Percentiles rank a stretch among this genome's conserved stretches.
Evolutionary conservation across 2,329 filamentous ascomycete genomes (phyloP).

Genomic region (Coniosporium tulheliwenetii): DNA sequence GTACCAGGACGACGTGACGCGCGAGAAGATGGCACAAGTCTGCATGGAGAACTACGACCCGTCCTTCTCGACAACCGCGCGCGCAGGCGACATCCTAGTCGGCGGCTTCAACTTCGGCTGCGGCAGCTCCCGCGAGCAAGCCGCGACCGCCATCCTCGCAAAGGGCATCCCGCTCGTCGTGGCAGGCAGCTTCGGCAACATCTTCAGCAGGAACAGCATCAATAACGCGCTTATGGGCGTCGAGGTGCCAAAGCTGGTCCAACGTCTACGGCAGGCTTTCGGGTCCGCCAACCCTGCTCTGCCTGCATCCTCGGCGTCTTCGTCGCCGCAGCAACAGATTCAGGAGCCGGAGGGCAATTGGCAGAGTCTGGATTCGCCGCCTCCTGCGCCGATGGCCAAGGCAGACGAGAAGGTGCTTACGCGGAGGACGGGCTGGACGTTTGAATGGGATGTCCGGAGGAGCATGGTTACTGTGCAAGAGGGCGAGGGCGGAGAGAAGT

Average conservation of each 20-base stretch:
- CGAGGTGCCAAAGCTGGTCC: slow-evolving; percentile 51
- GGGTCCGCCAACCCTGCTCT: neutral
- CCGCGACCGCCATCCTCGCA: slow-evolving; percentile 73
- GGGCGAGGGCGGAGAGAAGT: slow-evolving; percentile 47
- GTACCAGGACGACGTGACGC: slow-evolving; percentile 70
- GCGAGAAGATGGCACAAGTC: slow-evolving; percentile 69
- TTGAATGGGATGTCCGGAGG: slow-evolving; percentile 64
- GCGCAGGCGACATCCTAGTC: slow-evolving; percentile 65
- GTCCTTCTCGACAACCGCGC: slow-evolving; percentile 47
- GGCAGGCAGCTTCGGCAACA: slow-evolving; percentile 68
- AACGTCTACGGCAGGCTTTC: slow-evolving; percentile 50
- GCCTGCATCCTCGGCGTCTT: slow-evolving; percentile 5
- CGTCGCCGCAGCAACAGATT: slow-evolving; percentile 21
- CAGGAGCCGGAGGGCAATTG: slow-evolving; percentile 35
- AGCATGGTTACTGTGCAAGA: slow-evolving; percentile 59
- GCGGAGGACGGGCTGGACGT: slow-evolving; percentile 65
- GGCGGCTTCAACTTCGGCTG: slow-evolving; percentile 81
- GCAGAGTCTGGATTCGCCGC: slow-evolving; percentile 35
- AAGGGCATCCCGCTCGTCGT: slow-evolving; percentile 69
- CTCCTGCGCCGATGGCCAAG: slow-evolving; percentile 16
- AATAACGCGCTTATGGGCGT: slow-evolving; percentile 64
- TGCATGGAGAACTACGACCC: slow-evolving; percentile 92
- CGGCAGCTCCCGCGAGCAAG: slow-evolving; percentile 69
- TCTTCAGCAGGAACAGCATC: slow-evolving; percentile 64
- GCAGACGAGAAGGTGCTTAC: slow-evolving; percentile 43